Base-by-base conservation (phyloP, 345 rosid species). In the Ricinus communis region DNA sequence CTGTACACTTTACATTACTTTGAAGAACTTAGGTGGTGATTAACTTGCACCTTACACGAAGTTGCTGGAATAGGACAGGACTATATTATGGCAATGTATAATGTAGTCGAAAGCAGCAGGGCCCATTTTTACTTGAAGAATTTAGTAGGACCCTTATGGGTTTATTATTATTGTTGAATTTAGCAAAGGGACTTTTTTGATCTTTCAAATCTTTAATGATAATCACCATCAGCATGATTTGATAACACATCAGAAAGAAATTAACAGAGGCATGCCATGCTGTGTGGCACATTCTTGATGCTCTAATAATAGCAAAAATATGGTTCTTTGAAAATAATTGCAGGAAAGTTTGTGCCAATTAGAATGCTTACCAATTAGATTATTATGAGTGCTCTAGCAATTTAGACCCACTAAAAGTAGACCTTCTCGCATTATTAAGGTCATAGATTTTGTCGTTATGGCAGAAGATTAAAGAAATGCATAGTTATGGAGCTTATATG, bases 381-480 rank as follows among this genome's bases (percentile, higher is more conserved):
- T 71, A 73, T 74, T 72, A 31, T 46, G 51, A 68, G 58, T 43
- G 63, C 68, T 33, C 60, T 62, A 68, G 65, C 28, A 66, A 68
- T 69, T 63, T 65, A 45, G 68, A 58, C 49, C 47, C 18, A 46
- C 56, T 45, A 22, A 61, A 28, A 54, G 43, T 46, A 65, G 33
- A 60, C 61, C 40, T 21, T 13, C 47, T 47, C 41, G 49, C 49
- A 71, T 75, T 55, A 71, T 36, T 50, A 43, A 28, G 24, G 19
- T 36, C 64, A 65, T 56, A 7, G 36, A 57, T 63, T n/a, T 70
- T 80, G 82, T 75, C 80, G 27, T 71, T 31, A 43, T 52, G 53
- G 71, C 51, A 47, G 49, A 57, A 49, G 67, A 77, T 55, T 15
- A 70, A 75, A 25, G 30, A 53, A 53, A 19, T 69, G 46, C 40